Base-by-base conservation (phyloP, 352 stramenopile genomes). In the Phytopythium helicoides region DNA sequence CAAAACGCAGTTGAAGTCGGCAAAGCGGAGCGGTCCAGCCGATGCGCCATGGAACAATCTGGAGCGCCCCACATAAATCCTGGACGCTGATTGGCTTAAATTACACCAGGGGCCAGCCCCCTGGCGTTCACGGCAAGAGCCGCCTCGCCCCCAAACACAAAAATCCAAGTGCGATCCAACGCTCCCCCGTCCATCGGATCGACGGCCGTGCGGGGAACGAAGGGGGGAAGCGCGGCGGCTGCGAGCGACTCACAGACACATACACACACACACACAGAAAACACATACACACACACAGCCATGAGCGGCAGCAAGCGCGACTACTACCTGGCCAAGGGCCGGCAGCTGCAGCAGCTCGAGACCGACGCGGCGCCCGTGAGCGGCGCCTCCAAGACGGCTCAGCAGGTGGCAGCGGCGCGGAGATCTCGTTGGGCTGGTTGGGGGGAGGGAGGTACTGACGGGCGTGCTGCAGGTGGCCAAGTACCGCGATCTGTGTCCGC, bases 251-350 rank as follows among this genome's bases (percentile, higher is more conserved):
- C 45, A 41, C 44, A 26, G 60, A 51, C 35, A 46, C 42, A 22
- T 28, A 33, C 34, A 33, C 8, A 47, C 39, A 49, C 48, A 64
- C 18, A 53, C 21, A 50, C 46, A 52, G n/a, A 33, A n/a, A 31
- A 49, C 36, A 71, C 64, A 69, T 60, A 81, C 49, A 78, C 56
- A 71, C 34, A 74, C 23, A 68, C 59, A 78, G 68, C 66, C 62
- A 94, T 94, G 84, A 77, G 68, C 47, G 73, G 67, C 44, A 80
- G 61, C 72, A 92, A 90, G 70, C 82, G 74, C 66, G 84, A 91
- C 50, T 92, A 94, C 58, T 74, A 80, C 63, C 56, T 92, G 47
- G 80, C 89, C 67, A 91, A 91, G 61, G 84, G 80, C 14, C 73
- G 86, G 44, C 79, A 90, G 68, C 73, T 92, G 47, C 68, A 94